Base-by-base conservation (phyloP, 345 rosid species). In the Hevea brasiliensis region DNA sequence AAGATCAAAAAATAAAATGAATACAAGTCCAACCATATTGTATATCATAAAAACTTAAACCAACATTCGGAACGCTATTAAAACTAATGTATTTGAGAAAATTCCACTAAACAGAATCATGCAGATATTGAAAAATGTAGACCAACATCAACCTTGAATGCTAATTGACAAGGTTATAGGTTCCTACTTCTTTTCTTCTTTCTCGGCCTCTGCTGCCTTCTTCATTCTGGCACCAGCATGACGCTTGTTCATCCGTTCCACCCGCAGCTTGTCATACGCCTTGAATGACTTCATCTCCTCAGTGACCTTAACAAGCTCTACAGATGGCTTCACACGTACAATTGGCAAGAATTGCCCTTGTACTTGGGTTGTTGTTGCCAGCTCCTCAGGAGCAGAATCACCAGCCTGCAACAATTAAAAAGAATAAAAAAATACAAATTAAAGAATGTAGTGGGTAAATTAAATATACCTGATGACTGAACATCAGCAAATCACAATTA, bases 291-390 rank as follows among this genome's bases (percentile, higher is more conserved):
- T 78, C 81, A 78, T 73, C 20, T 74, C 81, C 18, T 45, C 67
- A 0, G 78, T 78, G 21, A 78, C 77, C 74, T 68, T 78, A n/a
- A 74, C 74, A 47, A 74, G 78, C 72, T 70, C 81, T 62, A 81
- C 81, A 0, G 77, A 24, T 27, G 84, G 77, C 56, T 67, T 67
- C 81, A 71, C 81, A 0, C 74, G 58, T 12, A 41, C 76, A 70
- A 77, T 81, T 15, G 84, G 84, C 84, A 81, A 53, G 58, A 27
- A 74, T 4, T 65, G 18, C 3, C 84, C 84, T 58, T 81, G 84
- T 24, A 81, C 81, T 71, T 81, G 84, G 40, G 81, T 78, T 23
- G 81, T 78, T n/a, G 67, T 78, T 2, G 75, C 77, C 61, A 78
- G 41, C 29, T 78, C 81, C 75, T 74, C 81, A 6, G 78, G 67